Conservation (phyloP, 2,329 filamentous ascomycete species). For the Sporothrix variecibatus region DNA sequence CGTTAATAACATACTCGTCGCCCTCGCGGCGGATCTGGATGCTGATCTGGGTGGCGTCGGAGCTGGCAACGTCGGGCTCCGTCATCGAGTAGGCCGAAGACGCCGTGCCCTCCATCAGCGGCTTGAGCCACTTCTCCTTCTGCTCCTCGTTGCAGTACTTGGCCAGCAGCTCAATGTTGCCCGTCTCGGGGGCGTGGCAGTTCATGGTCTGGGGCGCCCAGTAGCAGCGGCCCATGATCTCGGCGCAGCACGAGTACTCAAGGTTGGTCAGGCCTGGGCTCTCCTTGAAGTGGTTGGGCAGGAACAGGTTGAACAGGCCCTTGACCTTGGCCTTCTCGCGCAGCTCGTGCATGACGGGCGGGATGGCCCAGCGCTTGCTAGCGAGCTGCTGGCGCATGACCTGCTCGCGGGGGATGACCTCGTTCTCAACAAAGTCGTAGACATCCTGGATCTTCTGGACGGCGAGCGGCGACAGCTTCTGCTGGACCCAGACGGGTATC, state of each 20-base stretch:
- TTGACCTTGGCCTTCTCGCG: slow-evolving; percentile 57
- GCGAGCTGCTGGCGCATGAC: slow-evolving; percentile 85
- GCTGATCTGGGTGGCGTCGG: slow-evolving; percentile 90
- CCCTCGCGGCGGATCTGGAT: slow-evolving; percentile 81
- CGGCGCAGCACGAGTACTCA: slow-evolving; percentile 96
- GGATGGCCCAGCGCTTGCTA: slow-evolving; percentile 64
- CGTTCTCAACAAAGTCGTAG: slow-evolving; percentile 46
- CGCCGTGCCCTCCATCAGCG: slow-evolving; percentile 80
- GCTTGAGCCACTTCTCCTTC: slow-evolving; percentile 80
- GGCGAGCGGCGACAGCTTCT: slow-evolving; percentile 34
- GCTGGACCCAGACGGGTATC: slow-evolving; percentile 69
- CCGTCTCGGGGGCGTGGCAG: slow-evolving; percentile 87
- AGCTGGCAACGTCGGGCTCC: slow-evolving; percentile 83
- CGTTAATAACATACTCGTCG: slow-evolving; percentile 90
- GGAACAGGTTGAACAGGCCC: slow-evolving; percentile 97
- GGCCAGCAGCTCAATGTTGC: slow-evolving; percentile 93
- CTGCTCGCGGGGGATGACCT: slow-evolving; percentile 63
- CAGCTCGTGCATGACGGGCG: slow-evolving; percentile 45
- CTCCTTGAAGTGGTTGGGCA: slow-evolving; percentile 93
- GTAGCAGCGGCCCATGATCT: slow-evolving; percentile 84
- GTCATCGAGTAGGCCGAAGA: slow-evolving; percentile 93
- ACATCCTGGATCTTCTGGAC: slow-evolving; percentile 39
- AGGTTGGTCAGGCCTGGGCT: slow-evolving; percentile 92
- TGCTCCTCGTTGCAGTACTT: slow-evolving; percentile 86
- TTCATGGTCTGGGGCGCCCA: slow-evolving; percentile 85